Evolutionary conservation across 2,329 filamentous ascomycete genomes (phyloP).

Genomic region (Aspergillus fischeri): DNA sequence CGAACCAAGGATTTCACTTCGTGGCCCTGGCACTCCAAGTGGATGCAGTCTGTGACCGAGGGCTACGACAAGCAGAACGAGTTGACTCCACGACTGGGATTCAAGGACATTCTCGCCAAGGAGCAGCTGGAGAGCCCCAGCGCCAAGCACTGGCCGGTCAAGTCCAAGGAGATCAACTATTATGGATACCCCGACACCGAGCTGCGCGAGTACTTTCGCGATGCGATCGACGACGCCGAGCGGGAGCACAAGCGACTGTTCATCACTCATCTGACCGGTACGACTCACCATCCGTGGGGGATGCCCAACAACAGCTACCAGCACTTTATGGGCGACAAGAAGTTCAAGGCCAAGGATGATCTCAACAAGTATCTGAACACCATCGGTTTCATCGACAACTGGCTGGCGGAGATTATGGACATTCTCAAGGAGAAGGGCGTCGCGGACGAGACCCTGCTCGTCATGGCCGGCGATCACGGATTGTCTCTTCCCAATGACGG

Average conservation of each 20-base stretch:
- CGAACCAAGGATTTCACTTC: slow-evolving; percentile 23
- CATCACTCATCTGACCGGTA: slow-evolving; percentile 31
- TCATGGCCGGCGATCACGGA: slow-evolving; percentile 34
- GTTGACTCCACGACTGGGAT: slow-evolving; percentile 27
- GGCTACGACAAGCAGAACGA: slow-evolving; percentile 27
- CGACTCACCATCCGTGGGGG: slow-evolving; percentile 32
- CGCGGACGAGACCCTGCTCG: slow-evolving; percentile 29
- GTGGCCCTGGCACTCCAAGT: slow-evolving; percentile 32
- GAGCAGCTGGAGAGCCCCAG: slow-evolving; percentile 20
- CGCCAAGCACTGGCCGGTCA: slow-evolving; percentile 25
- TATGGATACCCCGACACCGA: slow-evolving; percentile 32
- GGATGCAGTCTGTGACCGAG: slow-evolving; percentile 32
- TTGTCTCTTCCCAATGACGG: slow-evolving; percentile 34
- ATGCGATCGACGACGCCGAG: slow-evolving; percentile 30
- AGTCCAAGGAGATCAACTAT: slow-evolving; percentile 27
- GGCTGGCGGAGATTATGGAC: slow-evolving; percentile 28
- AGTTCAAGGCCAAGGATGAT: slow-evolving; percentile 14
- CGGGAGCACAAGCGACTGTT: slow-evolving; percentile 29
- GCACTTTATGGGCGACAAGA: slow-evolving; percentile 16
- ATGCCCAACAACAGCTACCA: slow-evolving; percentile 24
- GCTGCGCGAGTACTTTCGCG: slow-evolving; percentile 29
- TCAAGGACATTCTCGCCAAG: slow-evolving; percentile 23
- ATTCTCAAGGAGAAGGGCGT: slow-evolving; percentile 29
- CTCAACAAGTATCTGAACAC: slow-evolving; percentile 30
- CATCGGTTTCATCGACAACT: slow-evolving; percentile 29